Percentiles rank a stretch among this genome's conserved stretches.
phyloP scores from a whole-genome alignment of 2,329 filamentous ascomycete species.

The Fusarium oxysporum region DNA sequence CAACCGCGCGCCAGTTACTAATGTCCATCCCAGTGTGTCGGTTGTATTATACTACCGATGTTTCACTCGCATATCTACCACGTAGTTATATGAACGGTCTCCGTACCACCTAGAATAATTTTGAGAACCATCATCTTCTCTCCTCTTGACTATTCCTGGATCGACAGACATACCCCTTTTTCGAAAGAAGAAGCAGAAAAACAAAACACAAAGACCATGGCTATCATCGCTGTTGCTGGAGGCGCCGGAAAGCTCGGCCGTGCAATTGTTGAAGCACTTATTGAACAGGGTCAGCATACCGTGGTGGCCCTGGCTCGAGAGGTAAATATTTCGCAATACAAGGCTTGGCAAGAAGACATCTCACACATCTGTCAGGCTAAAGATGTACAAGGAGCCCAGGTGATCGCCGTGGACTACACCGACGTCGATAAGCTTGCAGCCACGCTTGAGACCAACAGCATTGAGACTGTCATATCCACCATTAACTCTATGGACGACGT shows the following conservation, averaged over 20 bases:
- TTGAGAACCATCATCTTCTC: not conserved
- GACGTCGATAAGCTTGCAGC: not conserved
- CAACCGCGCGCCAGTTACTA: not conserved
- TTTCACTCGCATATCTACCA: too few relatives aligned
- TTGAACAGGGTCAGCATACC: not conserved
- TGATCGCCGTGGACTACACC: not conserved
- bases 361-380: not conserved
- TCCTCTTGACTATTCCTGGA: fast-evolving
- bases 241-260: not conserved
- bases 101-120: not conserved
- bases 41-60: not conserved
- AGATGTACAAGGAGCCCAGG: not conserved
- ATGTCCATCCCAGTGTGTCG: not conserved
- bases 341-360: not conserved
- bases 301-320: not conserved
- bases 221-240: not conserved
- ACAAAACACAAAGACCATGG: not conserved
- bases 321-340: not conserved
- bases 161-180: too few relatives aligned
- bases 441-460: not conserved
- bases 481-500: not conserved
- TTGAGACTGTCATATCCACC: not conserved
- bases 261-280: not conserved
- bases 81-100: not conserved
- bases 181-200: fast-evolving